These are phyloP conservation scores for Pisolithus sp. DNA, from an alignment of 768 basidiomycete genomes.

Conservation along the genomic window DNA sequence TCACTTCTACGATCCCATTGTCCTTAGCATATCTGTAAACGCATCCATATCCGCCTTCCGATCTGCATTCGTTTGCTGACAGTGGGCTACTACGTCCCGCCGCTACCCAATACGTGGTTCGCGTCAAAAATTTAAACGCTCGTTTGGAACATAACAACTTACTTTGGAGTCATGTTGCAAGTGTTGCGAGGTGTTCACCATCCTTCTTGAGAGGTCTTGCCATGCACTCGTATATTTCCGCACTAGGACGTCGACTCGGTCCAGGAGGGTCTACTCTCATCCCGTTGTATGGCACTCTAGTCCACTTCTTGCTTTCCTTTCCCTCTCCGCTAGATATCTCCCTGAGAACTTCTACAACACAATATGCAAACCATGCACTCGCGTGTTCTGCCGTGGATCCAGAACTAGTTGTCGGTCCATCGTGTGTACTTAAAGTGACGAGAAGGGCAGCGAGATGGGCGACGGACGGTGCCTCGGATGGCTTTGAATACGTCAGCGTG, in stretches of 20 bases:
- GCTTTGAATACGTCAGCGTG: not conserved
- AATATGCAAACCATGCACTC: slow-evolving; percentile 11
- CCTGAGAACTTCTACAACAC: slow-evolving; percentile 7
- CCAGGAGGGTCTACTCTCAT: slow-evolving; percentile 2
- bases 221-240: slow-evolving; percentile 7
- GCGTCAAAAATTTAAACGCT: no score
- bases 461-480: slow-evolving; percentile 4
- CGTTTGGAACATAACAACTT: not conserved
- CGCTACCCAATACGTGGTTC: not conserved
- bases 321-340: slow-evolving; percentile 8
- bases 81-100: not conserved
- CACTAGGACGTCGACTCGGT: slow-evolving; percentile 5
- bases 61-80: slow-evolving; percentile 1
- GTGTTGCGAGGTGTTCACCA: not conserved
- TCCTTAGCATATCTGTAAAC: slow-evolving; percentile 11
- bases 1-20: not conserved
- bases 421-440: not conserved
- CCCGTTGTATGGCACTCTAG: slow-evolving; percentile 8
- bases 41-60: slow-evolving; percentile 2
- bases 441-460: slow-evolving; percentile 8
- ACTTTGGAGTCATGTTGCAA: not conserved
- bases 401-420: not conserved
- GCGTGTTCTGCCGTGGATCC: not conserved
- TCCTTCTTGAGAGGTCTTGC: slow-evolving; percentile 7
- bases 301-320: slow-evolving; percentile 8